phyloP scores from a whole-genome alignment of 1,139 yeast genomes.

The Geotrichum carabidarum region DNA sequence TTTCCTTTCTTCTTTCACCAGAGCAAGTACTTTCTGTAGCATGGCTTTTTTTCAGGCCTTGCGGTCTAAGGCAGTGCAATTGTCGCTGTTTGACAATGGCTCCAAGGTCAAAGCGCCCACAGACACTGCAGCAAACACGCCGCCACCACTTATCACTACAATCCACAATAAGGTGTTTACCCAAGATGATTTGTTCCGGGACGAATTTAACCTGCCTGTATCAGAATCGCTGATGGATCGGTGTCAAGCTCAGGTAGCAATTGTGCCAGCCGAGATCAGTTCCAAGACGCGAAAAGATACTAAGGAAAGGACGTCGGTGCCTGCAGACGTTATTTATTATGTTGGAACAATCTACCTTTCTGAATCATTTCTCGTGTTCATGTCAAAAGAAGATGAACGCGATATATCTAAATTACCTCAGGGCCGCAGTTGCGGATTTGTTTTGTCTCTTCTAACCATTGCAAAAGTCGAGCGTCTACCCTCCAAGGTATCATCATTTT shows the following conservation, averaged over 20 bases:
- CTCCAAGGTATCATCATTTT: constrained; percentile 67
- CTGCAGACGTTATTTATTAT: constrained; percentile 34
- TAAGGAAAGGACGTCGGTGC: constrained; percentile 18
- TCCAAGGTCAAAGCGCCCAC: neutral
- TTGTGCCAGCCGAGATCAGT: constrained; percentile 38
- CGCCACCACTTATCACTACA: constrained; percentile 27
- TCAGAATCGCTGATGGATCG: constrained; percentile 62
- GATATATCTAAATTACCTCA: neutral
- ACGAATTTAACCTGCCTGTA: constrained; percentile 63
- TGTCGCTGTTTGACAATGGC: constrained; percentile 41
- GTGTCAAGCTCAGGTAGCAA: constrained; percentile 61
- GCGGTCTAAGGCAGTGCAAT: constrained; percentile 46
- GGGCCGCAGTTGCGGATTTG: constrained; percentile 56
- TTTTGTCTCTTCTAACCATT: constrained; percentile 69
- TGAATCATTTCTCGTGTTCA: constrained; percentile 67
- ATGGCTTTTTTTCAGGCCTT: constrained; percentile 52
- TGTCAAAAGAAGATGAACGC: constrained; percentile 57
- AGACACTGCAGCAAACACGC: constrained; percentile 28
- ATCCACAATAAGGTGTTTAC: constrained; percentile 39
- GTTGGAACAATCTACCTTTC: constrained; percentile 65
- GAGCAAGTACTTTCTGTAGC: neutral
- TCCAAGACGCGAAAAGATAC: neutral
- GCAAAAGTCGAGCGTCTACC: constrained; percentile 84
- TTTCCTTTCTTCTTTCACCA: neutral
- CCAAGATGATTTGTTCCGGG: constrained; percentile 65